Evolutionary conservation across 768 basidiomycete species (phyloP).

Genomic region (Boletus subcaerulescens): DNA sequence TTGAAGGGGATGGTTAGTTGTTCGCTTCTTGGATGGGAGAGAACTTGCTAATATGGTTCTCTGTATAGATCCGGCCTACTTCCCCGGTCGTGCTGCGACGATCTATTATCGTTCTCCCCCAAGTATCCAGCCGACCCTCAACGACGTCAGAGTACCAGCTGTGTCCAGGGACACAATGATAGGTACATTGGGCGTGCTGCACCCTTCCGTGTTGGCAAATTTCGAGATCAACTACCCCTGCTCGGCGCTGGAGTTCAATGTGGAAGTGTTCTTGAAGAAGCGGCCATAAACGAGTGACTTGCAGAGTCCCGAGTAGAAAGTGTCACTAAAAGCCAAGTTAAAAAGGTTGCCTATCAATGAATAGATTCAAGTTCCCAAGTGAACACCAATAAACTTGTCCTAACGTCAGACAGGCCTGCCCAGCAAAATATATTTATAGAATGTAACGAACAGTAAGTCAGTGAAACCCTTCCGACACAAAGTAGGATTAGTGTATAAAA

Average conservation of each 20-base stretch:
- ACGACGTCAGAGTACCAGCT: constrained; percentile 46
- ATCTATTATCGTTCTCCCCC: constrained; percentile 78
- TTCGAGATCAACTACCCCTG: constrained; percentile 96
- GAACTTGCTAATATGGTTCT: constrained; percentile 4
- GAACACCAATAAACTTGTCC: not conserved
- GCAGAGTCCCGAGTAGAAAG: constrained; percentile 1
- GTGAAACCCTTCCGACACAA: not conserved
- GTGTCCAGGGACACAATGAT: constrained; percentile 62
- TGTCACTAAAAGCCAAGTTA: not conserved
- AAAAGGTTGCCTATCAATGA: constrained; percentile 1
- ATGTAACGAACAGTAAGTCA: constrained; percentile 8
- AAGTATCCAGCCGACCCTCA: constrained; percentile 25
- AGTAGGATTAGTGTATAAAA: constrained; percentile 24
- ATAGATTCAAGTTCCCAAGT: not conserved
- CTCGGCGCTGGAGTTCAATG: constrained; percentile 89
- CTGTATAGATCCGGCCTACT: constrained; percentile 80
- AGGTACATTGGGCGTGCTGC: constrained; percentile 89
- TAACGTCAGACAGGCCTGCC: not conserved
- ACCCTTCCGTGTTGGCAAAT: constrained; percentile 86
- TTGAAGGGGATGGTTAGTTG: constrained; percentile 75
- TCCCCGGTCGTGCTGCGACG: constrained; percentile 91
- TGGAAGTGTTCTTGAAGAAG: constrained; percentile 89
- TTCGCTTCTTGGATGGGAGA: not conserved
- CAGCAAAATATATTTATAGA: constrained; percentile 7
- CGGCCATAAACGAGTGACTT: constrained; percentile 19